Conservation (phyloP, 2,329 filamentous ascomycete species). For the Aureobasidium sp. region DNA sequence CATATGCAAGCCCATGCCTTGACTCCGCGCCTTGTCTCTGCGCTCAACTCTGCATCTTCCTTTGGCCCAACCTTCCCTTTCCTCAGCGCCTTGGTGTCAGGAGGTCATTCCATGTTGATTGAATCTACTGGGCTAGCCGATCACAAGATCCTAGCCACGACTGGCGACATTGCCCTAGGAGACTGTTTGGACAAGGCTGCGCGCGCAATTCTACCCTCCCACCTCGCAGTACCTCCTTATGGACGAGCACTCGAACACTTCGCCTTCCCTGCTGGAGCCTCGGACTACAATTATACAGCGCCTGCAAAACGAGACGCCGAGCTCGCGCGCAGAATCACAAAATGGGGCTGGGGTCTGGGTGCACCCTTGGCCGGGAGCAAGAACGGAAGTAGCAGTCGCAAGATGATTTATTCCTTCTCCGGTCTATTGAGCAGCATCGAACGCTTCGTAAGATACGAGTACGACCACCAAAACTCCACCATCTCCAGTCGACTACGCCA, state of each 20-base stretch:
- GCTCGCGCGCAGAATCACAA: constrained; percentile 38
- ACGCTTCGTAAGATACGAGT: constrained; percentile 42
- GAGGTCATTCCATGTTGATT: constrained; percentile 84
- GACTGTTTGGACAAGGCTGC: constrained; percentile 86
- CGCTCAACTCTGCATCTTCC: constrained; percentile 40
- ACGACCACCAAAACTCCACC: constrained; percentile 24
- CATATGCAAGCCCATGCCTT: constrained; percentile 97
- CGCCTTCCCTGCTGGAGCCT: constrained; percentile 54
- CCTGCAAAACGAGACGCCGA: constrained; percentile 54
- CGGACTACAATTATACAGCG: constrained; percentile 51
- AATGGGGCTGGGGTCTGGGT: constrained; percentile 61
- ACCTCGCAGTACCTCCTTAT: constrained; percentile 65
- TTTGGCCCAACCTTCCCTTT: constrained; percentile 62
- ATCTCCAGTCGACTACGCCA: constrained; percentile 27
- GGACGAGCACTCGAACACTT: constrained; percentile 72
- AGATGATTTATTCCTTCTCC: constrained; percentile 66
- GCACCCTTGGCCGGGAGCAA: constrained; percentile 58
- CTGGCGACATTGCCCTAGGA: constrained; percentile 78
- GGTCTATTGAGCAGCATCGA: constrained; percentile 62
- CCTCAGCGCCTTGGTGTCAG: constrained; percentile 80
- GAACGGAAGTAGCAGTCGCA: constrained; percentile 30
- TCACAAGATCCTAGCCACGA: constrained; percentile 67
- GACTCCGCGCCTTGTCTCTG: constrained; percentile 69
- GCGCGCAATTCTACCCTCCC: constrained; percentile 62
- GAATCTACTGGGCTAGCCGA: constrained; percentile 60